These are phyloP conservation scores for Mycena rebaudengoi DNA, from an alignment of 768 basidiomycete species.

Conservation along the genomic window DNA sequence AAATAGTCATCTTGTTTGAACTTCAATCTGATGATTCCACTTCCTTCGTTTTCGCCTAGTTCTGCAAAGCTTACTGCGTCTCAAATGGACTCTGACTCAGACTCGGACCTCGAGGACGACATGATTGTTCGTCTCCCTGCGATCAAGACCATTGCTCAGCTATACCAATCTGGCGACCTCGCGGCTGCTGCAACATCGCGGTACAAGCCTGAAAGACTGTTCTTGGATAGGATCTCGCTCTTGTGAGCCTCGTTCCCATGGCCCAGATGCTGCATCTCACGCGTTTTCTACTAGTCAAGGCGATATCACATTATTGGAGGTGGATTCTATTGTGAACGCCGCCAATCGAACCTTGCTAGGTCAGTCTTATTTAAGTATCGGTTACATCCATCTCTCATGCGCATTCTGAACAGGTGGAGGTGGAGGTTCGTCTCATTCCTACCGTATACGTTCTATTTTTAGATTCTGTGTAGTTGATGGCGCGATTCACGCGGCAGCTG, in stretches of 20 bases:
- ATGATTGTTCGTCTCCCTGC: constrained; percentile 48
- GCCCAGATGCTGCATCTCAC: neutral
- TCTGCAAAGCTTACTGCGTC: constrained; percentile 9
- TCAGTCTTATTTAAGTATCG: constrained; percentile 36
- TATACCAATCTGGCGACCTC: constrained; percentile 57
- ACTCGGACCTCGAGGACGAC: constrained; percentile 21
- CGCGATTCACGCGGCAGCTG: constrained; percentile 82
- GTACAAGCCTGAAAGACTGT: constrained; percentile 45
- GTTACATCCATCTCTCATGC: neutral
- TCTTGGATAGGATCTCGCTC: constrained; percentile 71
- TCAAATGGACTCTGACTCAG: constrained; percentile 16
- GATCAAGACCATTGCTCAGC: constrained; percentile 63
- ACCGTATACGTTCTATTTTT: neutral
- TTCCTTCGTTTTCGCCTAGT: too few species aligned
- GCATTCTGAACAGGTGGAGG: constrained; percentile 66
- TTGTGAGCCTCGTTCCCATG: constrained; percentile 54
- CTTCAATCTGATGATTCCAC: too few species aligned
- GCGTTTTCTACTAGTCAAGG: constrained; percentile 69
- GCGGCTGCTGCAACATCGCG: constrained; percentile 38
- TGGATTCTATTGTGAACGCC: constrained; percentile 85
- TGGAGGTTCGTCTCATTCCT: constrained; percentile 64
- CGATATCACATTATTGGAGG: constrained; percentile 76
- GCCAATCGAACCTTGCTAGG: constrained; percentile 79
- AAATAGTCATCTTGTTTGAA: too few species aligned
- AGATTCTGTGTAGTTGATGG: constrained; percentile 68